Base-by-base conservation (phyloP, 768 basidiomycete species). In the Russula griseocarnosa region DNA sequence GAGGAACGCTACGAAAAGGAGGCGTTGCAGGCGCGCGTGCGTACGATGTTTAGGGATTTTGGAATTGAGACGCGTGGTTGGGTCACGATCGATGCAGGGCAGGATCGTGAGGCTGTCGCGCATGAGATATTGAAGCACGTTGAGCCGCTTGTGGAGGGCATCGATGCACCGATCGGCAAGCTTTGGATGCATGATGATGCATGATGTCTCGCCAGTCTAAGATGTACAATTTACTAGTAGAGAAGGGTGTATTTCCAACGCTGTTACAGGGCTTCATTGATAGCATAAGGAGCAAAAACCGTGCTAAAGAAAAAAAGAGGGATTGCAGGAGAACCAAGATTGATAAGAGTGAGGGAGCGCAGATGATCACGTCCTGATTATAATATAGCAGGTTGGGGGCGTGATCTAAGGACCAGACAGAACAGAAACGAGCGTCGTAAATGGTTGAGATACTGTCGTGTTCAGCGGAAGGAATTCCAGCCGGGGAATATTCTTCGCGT, bases 1-100 rank as follows among this genome's bases (percentile, higher is more conserved):
- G 82, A 83, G 58, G 94, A 96, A 75, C 80, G 93, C 46, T 96
- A 95, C 67, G 94, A 97, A 77, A 86, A 82, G 69, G 82, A 83
- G 65, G 88, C 88, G 61, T 79, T 92, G 76, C 92, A 94, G 73
- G 74, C 71, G 49, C 77, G 79, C 47, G 92, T 93, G 30, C 74
- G 86, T 36, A 74, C 76, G 28, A 74, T 83, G 1, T 93, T 93
- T 70, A 72, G 76, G 65, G 74, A 76, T 58, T 82, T 92, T 58
- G 82, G 80, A 0, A 62, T 60, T 30, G 65, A 55, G n/a, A 69
- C 67, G 22, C 70, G 68, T 30, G 67, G 66, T 56, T 89, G 88
- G 88, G 76, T 82, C 2, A 74, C 74, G 5, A 70, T 89, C 32
- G 83, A 90, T 73, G 89, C 87, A 4, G 83, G 84, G 32, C 73